Conservation (phyloP, 2,329 filamentous ascomycete genomes). For the Rhinocladiella mackenziei region DNA sequence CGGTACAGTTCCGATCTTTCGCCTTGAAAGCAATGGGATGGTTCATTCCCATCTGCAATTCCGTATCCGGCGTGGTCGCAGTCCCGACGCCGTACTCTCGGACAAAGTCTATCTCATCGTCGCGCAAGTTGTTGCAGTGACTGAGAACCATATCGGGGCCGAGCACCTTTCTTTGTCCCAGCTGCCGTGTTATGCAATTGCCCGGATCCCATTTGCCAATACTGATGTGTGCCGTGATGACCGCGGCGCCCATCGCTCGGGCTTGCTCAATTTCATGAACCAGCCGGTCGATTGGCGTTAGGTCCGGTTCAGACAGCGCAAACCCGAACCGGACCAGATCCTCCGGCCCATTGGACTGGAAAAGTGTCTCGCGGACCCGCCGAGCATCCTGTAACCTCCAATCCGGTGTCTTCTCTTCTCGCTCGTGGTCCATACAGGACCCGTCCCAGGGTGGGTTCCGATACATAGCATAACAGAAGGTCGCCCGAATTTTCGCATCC, state of each 20-base stretch:
- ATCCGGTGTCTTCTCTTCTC: conserved; percentile 12
- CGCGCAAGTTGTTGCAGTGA: conserved; percentile 7
- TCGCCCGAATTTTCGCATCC: conserved; percentile 11
- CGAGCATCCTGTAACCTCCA: conserved; percentile 14
- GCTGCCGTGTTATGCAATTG: not conserved
- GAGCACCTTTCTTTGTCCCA: conserved; percentile 3
- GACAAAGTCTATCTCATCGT: conserved; percentile 22
- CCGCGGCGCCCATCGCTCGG: conserved; percentile 3
- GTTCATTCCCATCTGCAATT: conserved; percentile 34
- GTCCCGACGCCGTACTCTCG: conserved; percentile 20
- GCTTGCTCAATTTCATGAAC: conserved; percentile 6
- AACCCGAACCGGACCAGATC: conserved; percentile 17
- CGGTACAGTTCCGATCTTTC: conserved; percentile 14
- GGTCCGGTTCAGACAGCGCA: conserved; percentile 11
- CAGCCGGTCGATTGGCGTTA: conserved; percentile 1
- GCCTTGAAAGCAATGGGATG: conserved; percentile 30
- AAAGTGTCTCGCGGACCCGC: conserved; percentile 7
- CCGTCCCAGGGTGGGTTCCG: conserved; percentile 12
- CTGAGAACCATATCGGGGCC: conserved; percentile 10
- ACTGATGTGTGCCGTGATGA: conserved; percentile 10
- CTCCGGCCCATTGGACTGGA: conserved; percentile 2
- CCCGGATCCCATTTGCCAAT: conserved; percentile 11
- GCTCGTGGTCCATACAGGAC: conserved; percentile 7
- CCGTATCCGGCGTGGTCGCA: conserved; percentile 33
- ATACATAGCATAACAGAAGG: conserved; percentile 14